phyloP scores from a whole-genome alignment of 805 yeast genomes.

The Saturnispora saitoi region DNA sequence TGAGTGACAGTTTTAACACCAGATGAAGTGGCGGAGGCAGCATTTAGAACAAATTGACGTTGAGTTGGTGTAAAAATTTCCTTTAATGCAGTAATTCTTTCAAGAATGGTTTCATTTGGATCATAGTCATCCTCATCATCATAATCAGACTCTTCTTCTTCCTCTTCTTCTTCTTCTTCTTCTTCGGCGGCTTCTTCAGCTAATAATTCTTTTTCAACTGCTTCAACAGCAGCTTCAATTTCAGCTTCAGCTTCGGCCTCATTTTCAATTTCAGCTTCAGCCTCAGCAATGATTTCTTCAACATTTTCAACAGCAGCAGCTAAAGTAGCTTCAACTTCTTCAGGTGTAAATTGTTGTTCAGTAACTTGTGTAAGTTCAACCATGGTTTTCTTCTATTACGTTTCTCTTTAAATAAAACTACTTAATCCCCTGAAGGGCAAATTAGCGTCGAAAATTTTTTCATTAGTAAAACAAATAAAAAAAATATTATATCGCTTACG shows the following conservation, averaged over 20 bases:
- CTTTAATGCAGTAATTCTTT: slow-evolving; percentile 84
- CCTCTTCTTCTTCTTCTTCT: slow-evolving; percentile 32
- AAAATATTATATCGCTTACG: not conserved
- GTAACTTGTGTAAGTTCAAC: slow-evolving; percentile 69
- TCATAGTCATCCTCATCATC: slow-evolving; percentile 70
- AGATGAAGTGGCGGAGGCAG: slow-evolving; percentile 28
- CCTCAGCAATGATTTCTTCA: slow-evolving; percentile 8
- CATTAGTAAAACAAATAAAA: not conserved
- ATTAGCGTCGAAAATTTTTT: not conserved
- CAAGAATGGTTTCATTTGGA: slow-evolving; percentile 75
- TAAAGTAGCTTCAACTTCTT: slow-evolving; percentile 10
- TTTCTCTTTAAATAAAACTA: not conserved
- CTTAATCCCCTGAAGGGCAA: not conserved
- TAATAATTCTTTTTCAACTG: slow-evolving; percentile 23
- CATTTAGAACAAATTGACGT: slow-evolving; percentile 40
- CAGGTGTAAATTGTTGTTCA: slow-evolving; percentile 29
- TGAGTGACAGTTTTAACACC: slow-evolving; percentile 39
- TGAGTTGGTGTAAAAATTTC: slow-evolving; percentile 87
- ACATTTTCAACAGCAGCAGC: slow-evolving; percentile 5
- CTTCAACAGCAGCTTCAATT: slow-evolving; percentile 31
- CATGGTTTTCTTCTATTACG: slow-evolving; percentile 33
- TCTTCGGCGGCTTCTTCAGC: slow-evolving; percentile 27
- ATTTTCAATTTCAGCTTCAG: slow-evolving; percentile 20
- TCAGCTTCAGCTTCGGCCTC: slow-evolving; percentile 22
- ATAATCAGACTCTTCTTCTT: slow-evolving; percentile 38